Evolutionary conservation across 768 basidiomycete genomes (phyloP).

Genomic region (Tylopilus balloui): DNA sequence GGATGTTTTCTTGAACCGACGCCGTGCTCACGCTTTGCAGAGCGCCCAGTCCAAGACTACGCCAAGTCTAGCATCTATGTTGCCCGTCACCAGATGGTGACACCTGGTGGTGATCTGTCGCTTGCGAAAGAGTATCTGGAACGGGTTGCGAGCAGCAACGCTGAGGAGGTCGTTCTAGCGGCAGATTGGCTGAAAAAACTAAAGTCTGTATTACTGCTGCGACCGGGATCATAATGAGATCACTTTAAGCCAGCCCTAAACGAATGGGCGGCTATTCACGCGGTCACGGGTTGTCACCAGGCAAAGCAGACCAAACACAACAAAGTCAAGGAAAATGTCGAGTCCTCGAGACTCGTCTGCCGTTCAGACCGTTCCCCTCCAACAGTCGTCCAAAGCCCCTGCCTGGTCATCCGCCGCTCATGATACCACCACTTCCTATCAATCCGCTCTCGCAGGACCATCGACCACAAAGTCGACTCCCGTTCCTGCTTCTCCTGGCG

Average conservation of each 20-base stretch:
- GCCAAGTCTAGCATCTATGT: slow-evolving; percentile 82
- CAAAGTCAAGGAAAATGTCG: slow-evolving; percentile 34
- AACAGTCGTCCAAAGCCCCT: slow-evolving; percentile 1
- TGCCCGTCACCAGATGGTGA: slow-evolving; percentile 70
- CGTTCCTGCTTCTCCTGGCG: slow-evolving; percentile 11
- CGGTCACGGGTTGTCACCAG: slow-evolving; percentile 36
- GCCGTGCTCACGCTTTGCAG: slow-evolving; percentile 30
- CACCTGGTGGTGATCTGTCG: slow-evolving; percentile 57
- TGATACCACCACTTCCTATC: not conserved
- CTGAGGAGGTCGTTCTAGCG: slow-evolving; percentile 73
- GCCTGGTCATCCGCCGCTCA: slow-evolving; percentile 3
- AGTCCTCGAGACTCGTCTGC: slow-evolving; percentile 26
- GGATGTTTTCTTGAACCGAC: slow-evolving; percentile 1
- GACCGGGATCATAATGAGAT: slow-evolving; percentile 7
- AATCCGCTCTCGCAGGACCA: slow-evolving; percentile 24
- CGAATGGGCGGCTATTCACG: slow-evolving; percentile 25
- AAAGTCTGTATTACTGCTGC: slow-evolving; percentile 33
- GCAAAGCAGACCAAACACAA: slow-evolving; percentile 39
- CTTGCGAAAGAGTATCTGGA: slow-evolving; percentile 74
- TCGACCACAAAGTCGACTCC: slow-evolving; percentile 16
- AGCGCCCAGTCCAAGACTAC: slow-evolving; percentile 70
- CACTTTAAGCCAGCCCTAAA: slow-evolving; percentile 30
- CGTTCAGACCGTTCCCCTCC: slow-evolving; percentile 27
- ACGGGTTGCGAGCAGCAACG: slow-evolving; percentile 70
- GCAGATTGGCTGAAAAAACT: slow-evolving; percentile 64